Percentiles rank a stretch among this genome's conserved stretches.
Evolutionary conservation across 2,329 filamentous ascomycete genomes (phyloP).

Genomic region (Alternaria conjuncta): DNA sequence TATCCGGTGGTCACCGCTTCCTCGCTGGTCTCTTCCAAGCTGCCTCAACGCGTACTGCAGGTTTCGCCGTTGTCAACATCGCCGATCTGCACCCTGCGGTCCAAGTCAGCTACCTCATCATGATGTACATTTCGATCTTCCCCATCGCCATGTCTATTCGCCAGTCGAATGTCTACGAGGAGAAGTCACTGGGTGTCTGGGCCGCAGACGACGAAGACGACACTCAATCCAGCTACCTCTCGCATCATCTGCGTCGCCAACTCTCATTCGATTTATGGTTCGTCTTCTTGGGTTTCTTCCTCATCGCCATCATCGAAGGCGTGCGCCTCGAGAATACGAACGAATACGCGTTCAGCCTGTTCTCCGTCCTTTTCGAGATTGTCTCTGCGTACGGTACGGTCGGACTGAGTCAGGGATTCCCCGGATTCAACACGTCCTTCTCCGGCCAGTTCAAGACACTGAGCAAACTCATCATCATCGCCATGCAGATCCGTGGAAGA

Average conservation of each 20-base stretch:
- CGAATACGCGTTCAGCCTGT: slow-evolving; percentile 59
- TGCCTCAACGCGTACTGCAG: slow-evolving; percentile 85
- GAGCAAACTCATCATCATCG: slow-evolving; percentile 69
- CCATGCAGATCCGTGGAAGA: slow-evolving; percentile 70
- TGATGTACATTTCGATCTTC: slow-evolving; percentile 99
- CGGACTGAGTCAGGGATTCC: slow-evolving; percentile 85
- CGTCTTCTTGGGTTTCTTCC: slow-evolving; percentile 90
- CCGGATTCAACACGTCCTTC: slow-evolving; percentile 77
- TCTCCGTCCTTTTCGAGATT: slow-evolving; percentile 53
- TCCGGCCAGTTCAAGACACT: slow-evolving; percentile 79
- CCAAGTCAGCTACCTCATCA: slow-evolving; percentile 92
- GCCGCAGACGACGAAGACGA: slow-evolving; percentile 57
- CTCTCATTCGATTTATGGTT: slow-evolving; percentile 98
- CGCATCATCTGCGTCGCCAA: slow-evolving; percentile 88
- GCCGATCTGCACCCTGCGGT: slow-evolving; percentile 83
- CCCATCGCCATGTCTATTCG: slow-evolving; percentile 96
- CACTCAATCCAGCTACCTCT: slow-evolving; percentile 79
- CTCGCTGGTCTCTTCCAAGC: slow-evolving; percentile 91
- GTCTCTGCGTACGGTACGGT: slow-evolving; percentile 75
- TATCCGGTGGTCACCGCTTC: slow-evolving; percentile 77
- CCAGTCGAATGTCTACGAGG: slow-evolving; percentile 94
- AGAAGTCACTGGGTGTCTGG: slow-evolving; percentile 81
- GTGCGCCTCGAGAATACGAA: slow-evolving; percentile 67
- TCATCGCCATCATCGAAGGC: slow-evolving; percentile 90
- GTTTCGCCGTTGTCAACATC: slow-evolving; percentile 83